Base-by-base conservation (phyloP, 1,284 basidiomycete species). In the Naganishia sp. region DNA sequence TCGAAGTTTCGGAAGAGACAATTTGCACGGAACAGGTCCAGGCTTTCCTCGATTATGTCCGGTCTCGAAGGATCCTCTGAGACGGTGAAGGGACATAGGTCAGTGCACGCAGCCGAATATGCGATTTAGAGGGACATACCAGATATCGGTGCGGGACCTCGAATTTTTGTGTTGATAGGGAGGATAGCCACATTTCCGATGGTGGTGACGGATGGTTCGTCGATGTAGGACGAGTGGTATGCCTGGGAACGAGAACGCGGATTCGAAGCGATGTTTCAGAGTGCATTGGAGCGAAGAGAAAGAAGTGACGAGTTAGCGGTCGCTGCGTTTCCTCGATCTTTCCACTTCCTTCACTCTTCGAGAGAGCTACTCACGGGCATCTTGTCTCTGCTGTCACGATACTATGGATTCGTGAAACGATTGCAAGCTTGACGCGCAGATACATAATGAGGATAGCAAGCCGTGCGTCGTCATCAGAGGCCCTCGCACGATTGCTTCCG, bases 1-100 rank as follows among this genome's bases (percentile, higher is more conserved):
- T 99, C 96, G 77, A 99, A 99, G 83, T 99, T 99, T 76, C 96
- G 90, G 82, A 99, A 99, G 69, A 99, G 88, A 53, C 94, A 96
- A 82, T 99, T 99, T 76, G 96, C 94, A 58, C 96, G 90, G 83
- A 99, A 99, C 73, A 99, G 87, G 81, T 97, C 92, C 63, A 99
- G 84, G 3, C 93, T 88, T 82, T 99, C 96, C 80, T 98, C 94
- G 71, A 99, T 86, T 73, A 99, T 94, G 79, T 99, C 96, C 47
- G 87, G 85, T 69, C 87, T 83, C 13, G 85, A 85, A 0, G 87
- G 84, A 77, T 95, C 91, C 71, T 90, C 92, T 83, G 68, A 28
- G 28, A 31, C 39, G 23, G 9, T 68, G 4, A 6, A 23, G 10
- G 17, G 32, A 35, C 17, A 65, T 15, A 41, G 28, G 49, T 41